These are phyloP conservation scores for Diaporthe vaccinii DNA, from an alignment of 2,329 filamentous ascomycete species.

Conservation along the genomic window DNA sequence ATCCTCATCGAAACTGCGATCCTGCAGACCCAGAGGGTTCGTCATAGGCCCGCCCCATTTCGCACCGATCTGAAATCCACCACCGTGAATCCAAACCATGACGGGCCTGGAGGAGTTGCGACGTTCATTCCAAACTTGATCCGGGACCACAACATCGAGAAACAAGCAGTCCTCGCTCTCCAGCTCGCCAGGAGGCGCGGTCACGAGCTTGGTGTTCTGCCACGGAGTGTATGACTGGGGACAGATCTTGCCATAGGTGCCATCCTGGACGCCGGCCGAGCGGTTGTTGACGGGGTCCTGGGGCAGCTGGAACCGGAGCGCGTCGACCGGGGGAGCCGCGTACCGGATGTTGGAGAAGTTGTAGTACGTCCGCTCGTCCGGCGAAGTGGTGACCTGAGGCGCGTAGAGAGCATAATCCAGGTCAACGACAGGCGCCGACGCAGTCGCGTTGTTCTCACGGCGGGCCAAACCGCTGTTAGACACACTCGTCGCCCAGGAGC, in stretches of 20 bases:
- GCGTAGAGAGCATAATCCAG: conserved; percentile 30
- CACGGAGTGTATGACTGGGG: conserved; percentile 37
- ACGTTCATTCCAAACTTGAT: conserved; percentile 46
- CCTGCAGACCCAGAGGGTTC: conserved; percentile 47
- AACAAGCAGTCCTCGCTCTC: conserved; percentile 56
- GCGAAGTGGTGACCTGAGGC: conserved; percentile 25
- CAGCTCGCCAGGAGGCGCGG: conserved; percentile 21
- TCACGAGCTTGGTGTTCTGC: conserved; percentile 20
- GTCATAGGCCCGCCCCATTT: conserved; percentile 48
- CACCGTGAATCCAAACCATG: conserved; percentile 54
- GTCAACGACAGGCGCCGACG: conserved; percentile 1
- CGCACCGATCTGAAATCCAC: conserved; percentile 50
- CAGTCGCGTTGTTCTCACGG: background rate
- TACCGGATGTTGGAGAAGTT: conserved; percentile 47
- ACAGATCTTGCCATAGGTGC: conserved; percentile 40
- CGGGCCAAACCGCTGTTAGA: background rate
- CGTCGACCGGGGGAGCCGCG: conserved; percentile 42
- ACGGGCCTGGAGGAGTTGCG: conserved; percentile 39
- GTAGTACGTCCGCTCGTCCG: conserved; percentile 39
- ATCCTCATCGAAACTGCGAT: conserved; percentile 42
- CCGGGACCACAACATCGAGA: conserved; percentile 56
- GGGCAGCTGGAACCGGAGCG: conserved; percentile 44
- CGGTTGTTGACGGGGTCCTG: conserved; percentile 35
- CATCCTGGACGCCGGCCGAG: conserved; percentile 37
- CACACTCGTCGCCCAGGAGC: background rate